Base-by-base conservation (phyloP, 352 stramenopile genomes). In the Phytopythium aichiense region DNA sequence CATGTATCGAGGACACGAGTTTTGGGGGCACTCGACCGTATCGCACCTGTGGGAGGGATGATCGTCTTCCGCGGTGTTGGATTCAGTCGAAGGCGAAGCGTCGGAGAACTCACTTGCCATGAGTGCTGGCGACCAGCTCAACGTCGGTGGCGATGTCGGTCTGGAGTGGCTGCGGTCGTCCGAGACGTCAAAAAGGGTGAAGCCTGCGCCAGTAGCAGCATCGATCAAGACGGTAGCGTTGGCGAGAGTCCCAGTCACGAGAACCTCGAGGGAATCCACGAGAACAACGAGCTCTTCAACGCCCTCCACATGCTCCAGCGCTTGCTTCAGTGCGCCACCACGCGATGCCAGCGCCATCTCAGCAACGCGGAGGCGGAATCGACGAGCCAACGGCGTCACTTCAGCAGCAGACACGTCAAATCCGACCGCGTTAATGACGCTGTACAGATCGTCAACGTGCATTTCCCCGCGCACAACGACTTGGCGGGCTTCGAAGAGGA, bases 1-100 rank as follows among this genome's bases (percentile, higher is more conserved):
- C 64, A 82, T 85, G 64, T 95, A 95, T 56, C 88, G 81, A 40
- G 74, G 66, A 63, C 86, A 95, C 31, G 73, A 78, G 65, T 82
- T 91, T 28, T 81, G 79, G 18, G 79, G 70, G 52, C 84, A 95
- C 20, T 77, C 66, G 16, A 64, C 67, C 58, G 87, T 77, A 60
- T 91, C 79, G 49, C 86, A 95, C 12, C 78, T 65, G 43, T 94
- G 85, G 13, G 55, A 22, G 23, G 66, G 49, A 40, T 71, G 52
- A 37, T 72, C 51, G 30, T 13, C 15, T 18, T 63, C 48, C 2
- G 22, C 22, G 2, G 45, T 22, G 20, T 31, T 35, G 31, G 55
- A 30, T 35, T 37, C 1, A 31, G 13, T 22, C 31, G 57, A 50
- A 12, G 8, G 16, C 6, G 42, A 33, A 15, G 20, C 8, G 37